Evolutionary conservation across 306 rosid species (phyloP).

Genomic region (Senna tora): DNA sequence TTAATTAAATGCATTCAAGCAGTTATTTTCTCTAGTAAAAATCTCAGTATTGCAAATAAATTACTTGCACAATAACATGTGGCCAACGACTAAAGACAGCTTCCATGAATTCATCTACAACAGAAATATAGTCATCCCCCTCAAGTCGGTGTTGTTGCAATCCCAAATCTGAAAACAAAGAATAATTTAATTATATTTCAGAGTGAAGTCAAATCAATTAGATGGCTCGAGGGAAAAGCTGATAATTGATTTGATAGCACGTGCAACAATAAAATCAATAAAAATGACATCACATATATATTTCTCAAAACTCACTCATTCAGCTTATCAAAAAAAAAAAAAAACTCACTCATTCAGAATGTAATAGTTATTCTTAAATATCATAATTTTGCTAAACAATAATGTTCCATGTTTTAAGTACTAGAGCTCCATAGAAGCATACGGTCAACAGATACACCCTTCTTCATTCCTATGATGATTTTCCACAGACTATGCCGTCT

Average conservation of each 20-base stretch:
- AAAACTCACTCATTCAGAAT: not conserved
- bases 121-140: conserved; percentile 87
- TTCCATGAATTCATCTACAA: conserved; percentile 95
- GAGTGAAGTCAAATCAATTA: conserved; percentile 27
- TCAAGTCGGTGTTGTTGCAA: conserved; percentile 89
- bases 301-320: not conserved
- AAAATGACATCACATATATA: not conserved
- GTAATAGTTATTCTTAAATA: not conserved
- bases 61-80: conserved; percentile 95
- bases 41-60: conserved; percentile 22
- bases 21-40: conserved; percentile 3
- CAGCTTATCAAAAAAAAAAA: too few relatives aligned
- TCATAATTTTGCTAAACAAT: not conserved
- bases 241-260: not conserved
- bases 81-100: conserved; percentile 99
- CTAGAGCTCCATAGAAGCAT: not conserved
- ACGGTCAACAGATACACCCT: not conserved
- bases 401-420: not conserved
- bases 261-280: not conserved
- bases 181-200: conserved; percentile 23
- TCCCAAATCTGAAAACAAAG: conserved; percentile 74
- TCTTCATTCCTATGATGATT: not conserved
- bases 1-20: conserved; percentile 6
- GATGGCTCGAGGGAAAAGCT: conserved; percentile 19
- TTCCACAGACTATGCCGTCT: not conserved